Evolutionary conservation across 208 protist species (phyloP), one percentile per base, ranked within the genome.

Genomic region (Acanthamoeba rhysodes): DNA sequence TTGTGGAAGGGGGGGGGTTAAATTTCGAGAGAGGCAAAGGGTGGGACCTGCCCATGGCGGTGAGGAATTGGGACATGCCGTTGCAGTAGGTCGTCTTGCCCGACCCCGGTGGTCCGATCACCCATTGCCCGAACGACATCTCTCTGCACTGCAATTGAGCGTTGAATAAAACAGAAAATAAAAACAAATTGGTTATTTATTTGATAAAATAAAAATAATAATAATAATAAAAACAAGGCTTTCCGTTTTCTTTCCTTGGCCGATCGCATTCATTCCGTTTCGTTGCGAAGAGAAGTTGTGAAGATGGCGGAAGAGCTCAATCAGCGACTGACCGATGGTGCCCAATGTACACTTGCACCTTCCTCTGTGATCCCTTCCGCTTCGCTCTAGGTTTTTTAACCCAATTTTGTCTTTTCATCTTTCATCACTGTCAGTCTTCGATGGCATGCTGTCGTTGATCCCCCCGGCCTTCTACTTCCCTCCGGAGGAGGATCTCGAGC

Each of bases 31-130:
- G 94, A n/a, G n/a, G 45, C 34, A 24, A 95, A 48, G 88, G 66
- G 37, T 85, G 50, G n/a, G n/a, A 95, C 93, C 96, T 76, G 27
- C 99, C 98, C 74, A 99, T 98, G 7, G 98, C 97, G 74, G 97
- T 98, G n/a, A 99, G 97, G 96, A 99, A 99, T 95, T 99, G 98
- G 24, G 97, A 96, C 96, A 99, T 99, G 14, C 98, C 99, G 78
- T 99, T 97, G 94, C 99, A 99, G 97, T 99, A 99, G 0, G 99
- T 99, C 27, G 97, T 98, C 90, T 98, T 98, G 62, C 98, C 99
- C 70, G 98, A 98, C 9, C 99, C 99, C 4, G 99, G 99, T 62
- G 99, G 99, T 5, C 99, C 99, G 62, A 99, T 98, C 4, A 99
- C 97, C 14, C 99, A 91, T 96, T 99, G 98, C 20, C 98, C 99